A percentile compares a stretch with the other conserved stretches of the same genome.
Conservation (phyloP, 495 filamentous ascomycete species). For the Clohesyomyces aquaticus region DNA sequence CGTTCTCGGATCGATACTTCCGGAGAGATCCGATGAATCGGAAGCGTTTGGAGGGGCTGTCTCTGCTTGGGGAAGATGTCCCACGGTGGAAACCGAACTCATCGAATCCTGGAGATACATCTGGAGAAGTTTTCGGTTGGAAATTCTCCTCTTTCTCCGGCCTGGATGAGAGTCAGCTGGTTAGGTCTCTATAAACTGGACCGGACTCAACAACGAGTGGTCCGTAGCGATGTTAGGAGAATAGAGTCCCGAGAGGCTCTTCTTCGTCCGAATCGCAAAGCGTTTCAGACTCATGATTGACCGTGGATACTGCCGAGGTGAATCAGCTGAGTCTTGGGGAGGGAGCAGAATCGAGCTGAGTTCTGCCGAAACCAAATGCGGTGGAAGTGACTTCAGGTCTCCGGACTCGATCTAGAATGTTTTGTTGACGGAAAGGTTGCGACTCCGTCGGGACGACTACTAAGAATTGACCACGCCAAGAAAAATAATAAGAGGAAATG, state of each 20-base stretch:
- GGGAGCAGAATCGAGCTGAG: too few relatives aligned
- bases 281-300: constrained; percentile 28
- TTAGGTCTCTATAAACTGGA: not conserved
- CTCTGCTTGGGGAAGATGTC: not conserved
- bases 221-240: constrained; percentile 9
- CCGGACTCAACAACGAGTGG: constrained; percentile 1
- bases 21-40: constrained; percentile 15
- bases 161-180: not conserved
- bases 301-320: not conserved
- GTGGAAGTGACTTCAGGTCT: too few relatives aligned
- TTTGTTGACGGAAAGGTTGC: too few relatives aligned
- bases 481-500: too few relatives aligned
- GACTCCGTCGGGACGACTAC: too few relatives aligned
- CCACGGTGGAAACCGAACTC: not conserved
- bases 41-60: constrained; percentile 20
- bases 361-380: too few relatives aligned
- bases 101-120: not conserved
- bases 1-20: constrained; percentile 4
- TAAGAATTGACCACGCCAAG: too few relatives aligned
- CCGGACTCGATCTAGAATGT: too few relatives aligned
- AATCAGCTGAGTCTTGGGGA: too few relatives aligned
- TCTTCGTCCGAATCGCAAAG: constrained; percentile 29
- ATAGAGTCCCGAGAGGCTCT: constrained; percentile 34
- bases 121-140: not conserved
- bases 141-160: not conserved